Evolutionary conservation across 495 filamentous ascomycete species (phyloP), one percentile per base, ranked within the genome.

Genomic region (Ramalina intermedia): DNA sequence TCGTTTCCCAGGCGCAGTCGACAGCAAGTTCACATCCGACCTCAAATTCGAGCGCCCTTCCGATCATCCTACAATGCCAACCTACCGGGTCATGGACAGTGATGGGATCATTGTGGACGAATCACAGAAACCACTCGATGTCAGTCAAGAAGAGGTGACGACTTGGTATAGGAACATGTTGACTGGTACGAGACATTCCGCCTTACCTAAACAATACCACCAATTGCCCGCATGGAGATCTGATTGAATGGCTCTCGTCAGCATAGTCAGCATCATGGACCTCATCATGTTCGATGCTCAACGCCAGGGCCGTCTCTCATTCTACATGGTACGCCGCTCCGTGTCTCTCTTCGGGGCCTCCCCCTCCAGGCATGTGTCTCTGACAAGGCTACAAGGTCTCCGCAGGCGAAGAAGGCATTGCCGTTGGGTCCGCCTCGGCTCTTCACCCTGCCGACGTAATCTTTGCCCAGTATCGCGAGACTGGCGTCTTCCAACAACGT

Each of bases 391-490:
- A 33, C 29, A 43, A 80, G 77, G 76, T 95, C 46, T 89, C 85
- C 18, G 87, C 87, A 2, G 91, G 91, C 41, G 91, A 99, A 69
- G 91, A 96, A 71, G 91, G 89, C 35, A 88, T 94, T 20, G 82
- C 84, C 24, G 80, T 96, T 12, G 91, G 84, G 7, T 90, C 82
- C 0, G 85, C 89, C 2, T 84, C 84, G 21, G 86, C 87, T 7
- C 66, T 99, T 24, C 69, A 72, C 18, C 80, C 75, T n/a, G 75
- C 85, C 49, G 93, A 99, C 56, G 85, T 94, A 14, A 72, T 95
- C 23, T 99, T 95, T 56, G 85, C 82, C 42, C 91, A 99, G 59
- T 99, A 99, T 58, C 81, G 91, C 49, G 91, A 99, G 66, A 76
- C 89, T 24, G 91, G 89, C 3, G 82, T 94, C 13, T 90, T 93